These are phyloP conservation scores for Maudiozyma serrabonitensis DNA, from an alignment of 805 yeast genomes.

Conservation along the genomic window DNA sequence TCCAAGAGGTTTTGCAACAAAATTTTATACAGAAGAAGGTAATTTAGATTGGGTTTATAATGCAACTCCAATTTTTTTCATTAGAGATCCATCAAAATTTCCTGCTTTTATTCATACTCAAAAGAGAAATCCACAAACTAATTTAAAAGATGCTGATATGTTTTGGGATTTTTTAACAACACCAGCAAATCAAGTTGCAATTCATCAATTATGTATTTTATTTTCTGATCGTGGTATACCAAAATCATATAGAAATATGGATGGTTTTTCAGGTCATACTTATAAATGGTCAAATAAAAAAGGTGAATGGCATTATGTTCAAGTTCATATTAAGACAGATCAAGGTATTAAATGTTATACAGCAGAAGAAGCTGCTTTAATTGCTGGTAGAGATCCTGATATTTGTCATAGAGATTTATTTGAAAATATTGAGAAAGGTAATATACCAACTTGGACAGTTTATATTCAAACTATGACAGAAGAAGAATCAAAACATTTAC, in stretches of 20 bases:
- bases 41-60: constrained; percentile 64
- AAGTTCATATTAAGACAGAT: constrained; percentile 45
- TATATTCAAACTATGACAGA: constrained; percentile 82
- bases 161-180: constrained; percentile 74
- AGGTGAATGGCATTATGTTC: constrained; percentile 47
- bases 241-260: constrained; percentile 43
- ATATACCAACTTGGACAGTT: constrained; percentile 75
- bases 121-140: constrained; percentile 61
- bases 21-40: constrained; percentile 60
- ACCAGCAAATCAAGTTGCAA: constrained; percentile 57
- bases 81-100: constrained; percentile 56
- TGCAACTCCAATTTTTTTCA: constrained; percentile 60
- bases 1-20: constrained; percentile 60
- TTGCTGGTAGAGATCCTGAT: constrained; percentile 76
- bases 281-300: constrained; percentile 49
- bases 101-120: constrained; percentile 60
- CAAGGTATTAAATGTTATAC: constrained; percentile 44
- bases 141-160: constrained; percentile 70
- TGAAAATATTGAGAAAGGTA: constrained; percentile 67
- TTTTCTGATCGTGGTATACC: constrained; percentile 64
- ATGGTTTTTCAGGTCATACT: constrained; percentile 61
- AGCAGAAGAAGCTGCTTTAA: constrained; percentile 57
- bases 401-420: constrained; percentile 72
- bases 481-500: constrained; percentile 62
- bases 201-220: constrained; percentile 54